Evolutionary conservation across 108 stramenopile genomes (phyloP).

Genomic region (Nannochloropsis salina): DNA sequence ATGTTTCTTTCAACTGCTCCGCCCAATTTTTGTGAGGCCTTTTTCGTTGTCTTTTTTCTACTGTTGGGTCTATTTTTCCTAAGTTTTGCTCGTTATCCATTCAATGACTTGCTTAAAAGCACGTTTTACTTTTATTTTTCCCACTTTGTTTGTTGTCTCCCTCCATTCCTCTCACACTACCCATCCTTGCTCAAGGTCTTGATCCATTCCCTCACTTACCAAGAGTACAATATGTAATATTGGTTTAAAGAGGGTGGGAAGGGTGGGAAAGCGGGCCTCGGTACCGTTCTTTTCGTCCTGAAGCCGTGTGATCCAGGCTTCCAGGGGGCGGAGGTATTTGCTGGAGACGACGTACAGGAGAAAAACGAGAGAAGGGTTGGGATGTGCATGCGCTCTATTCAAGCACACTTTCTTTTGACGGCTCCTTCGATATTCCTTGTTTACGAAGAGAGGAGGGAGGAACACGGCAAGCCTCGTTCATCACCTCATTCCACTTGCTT

Average conservation of each 20-base stretch:
- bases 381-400: too few relatives aligned
- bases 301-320: conserved; percentile 64
- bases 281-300: conserved; percentile 34
- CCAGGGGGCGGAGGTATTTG: conserved; percentile 74
- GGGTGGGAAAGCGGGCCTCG: not conserved
- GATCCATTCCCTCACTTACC: not conserved
- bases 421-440: too few relatives aligned
- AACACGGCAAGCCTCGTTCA: too few relatives aligned
- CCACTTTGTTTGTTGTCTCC: not conserved
- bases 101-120: too few relatives aligned
- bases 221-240: conserved; percentile 73
- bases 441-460: not conserved
- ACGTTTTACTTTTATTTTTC: too few relatives aligned
- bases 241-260: conserved; percentile 64
- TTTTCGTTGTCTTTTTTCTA: not conserved
- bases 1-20: too few relatives aligned
- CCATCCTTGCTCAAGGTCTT: not conserved
- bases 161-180: not conserved
- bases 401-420: too few relatives aligned
- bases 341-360: not conserved
- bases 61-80: not conserved
- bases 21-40: too few relatives aligned
- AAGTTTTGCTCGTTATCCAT: too few relatives aligned
- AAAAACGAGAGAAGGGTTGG: too few relatives aligned
- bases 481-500: too few relatives aligned